Evolutionary conservation across 192 early-diverging fungal genomes (phyloP).

Genomic region (Backusella tuberculispora): DNA sequence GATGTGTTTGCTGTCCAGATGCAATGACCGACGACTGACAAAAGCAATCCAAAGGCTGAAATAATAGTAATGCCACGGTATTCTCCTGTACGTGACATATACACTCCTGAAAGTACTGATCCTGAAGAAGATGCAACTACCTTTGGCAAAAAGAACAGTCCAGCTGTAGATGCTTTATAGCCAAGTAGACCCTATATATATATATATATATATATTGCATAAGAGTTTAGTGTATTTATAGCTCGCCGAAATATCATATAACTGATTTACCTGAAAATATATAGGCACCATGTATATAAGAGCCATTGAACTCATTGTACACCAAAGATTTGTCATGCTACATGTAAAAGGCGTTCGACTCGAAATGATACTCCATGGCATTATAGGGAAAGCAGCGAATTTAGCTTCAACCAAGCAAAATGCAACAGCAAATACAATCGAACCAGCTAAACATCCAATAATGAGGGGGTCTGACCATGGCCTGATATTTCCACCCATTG

Average conservation of each 20-base stretch:
- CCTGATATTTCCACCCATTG: slow-evolving; percentile 58
- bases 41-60: slow-evolving; percentile 50
- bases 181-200: slow-evolving; percentile 19
- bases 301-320: slow-evolving; percentile 36
- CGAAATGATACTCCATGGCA: slow-evolving; percentile 61
- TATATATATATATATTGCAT: neutral
- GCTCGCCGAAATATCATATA: neutral
- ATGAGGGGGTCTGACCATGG: slow-evolving; percentile 56
- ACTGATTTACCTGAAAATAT: slow-evolving; percentile 36
- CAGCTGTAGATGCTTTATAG: slow-evolving; percentile 32
- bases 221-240: neutral
- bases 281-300: slow-evolving; percentile 41
- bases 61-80: slow-evolving; percentile 41
- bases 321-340: slow-evolving; percentile 51
- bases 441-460: slow-evolving; percentile 44
- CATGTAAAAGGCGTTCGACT: slow-evolving; percentile 42
- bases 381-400: slow-evolving; percentile 62
- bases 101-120: slow-evolving; percentile 28
- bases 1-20: slow-evolving; percentile 56
- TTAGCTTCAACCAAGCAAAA: slow-evolving; percentile 61
- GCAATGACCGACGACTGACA: slow-evolving; percentile 56
- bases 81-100: slow-evolving; percentile 37
- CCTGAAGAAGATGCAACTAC: slow-evolving; percentile 31
- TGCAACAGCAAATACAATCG: slow-evolving; percentile 27
- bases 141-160: slow-evolving; percentile 36